Conservation (phyloP, 306 rosid species). For the Pyrus betulifolia region DNA sequence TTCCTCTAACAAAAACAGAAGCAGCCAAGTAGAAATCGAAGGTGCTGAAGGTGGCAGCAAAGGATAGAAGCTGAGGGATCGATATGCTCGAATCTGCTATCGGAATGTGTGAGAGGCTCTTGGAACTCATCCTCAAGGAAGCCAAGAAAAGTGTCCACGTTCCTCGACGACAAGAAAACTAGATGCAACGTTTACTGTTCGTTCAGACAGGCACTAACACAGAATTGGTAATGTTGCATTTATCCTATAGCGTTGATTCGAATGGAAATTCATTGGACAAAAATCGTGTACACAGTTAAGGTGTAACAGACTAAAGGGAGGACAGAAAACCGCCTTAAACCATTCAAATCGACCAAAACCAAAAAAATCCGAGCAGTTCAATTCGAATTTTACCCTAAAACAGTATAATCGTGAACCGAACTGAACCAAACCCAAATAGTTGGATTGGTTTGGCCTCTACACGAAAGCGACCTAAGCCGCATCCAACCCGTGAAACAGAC, state of each 20-base stretch:
- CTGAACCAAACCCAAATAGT: background rate
- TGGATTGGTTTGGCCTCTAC: too few species aligned
- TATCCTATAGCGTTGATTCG: background rate
- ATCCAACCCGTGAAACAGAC: background rate
- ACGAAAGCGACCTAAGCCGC: background rate
- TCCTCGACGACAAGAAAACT: background rate
- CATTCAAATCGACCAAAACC: background rate
- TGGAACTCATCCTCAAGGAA: conserved; percentile 62
- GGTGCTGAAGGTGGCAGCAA: conserved; percentile 1
- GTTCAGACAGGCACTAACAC: background rate
- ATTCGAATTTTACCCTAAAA: background rate
- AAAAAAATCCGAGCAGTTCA: background rate
- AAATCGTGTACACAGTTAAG: background rate
- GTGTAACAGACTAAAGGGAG: background rate
- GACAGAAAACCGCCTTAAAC: background rate
- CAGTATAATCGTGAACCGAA: background rate
- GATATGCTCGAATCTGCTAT: conserved; percentile 57
- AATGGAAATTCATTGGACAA: background rate
- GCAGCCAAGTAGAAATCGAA: conserved; percentile 33
- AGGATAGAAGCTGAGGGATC: conserved; percentile 44
- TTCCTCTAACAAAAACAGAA: conserved; percentile 12
- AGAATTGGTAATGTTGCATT: background rate
- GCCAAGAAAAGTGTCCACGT: conserved; percentile 18
- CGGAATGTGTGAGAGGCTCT: conserved; percentile 47
- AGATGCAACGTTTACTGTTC: background rate